These are phyloP conservation scores for Echeveria elegans DNA, from an alignment of 164 flowering plant species.

Conservation along the genomic window DNA sequence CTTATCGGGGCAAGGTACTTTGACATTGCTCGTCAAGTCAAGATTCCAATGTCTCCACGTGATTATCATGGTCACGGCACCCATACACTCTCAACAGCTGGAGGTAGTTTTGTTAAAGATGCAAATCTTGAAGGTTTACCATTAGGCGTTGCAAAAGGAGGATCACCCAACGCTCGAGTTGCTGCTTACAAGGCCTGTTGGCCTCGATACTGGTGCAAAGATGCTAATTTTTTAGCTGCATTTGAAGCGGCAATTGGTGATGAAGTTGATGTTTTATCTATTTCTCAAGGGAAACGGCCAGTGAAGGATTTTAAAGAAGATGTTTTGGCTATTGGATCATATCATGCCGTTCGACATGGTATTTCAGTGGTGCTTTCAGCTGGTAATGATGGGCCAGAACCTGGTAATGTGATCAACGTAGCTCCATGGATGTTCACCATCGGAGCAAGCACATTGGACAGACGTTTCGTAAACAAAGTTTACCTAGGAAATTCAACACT, in stretches of 20 bases:
- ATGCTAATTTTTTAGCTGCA: conserved; percentile 34
- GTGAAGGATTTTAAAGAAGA: conserved; percentile 25
- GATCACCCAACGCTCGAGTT: conserved; percentile 37
- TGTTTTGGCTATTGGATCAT: conserved; percentile 44
- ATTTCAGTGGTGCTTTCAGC: conserved; percentile 46
- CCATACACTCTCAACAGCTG: no score
- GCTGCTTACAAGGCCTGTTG: conserved; percentile 44
- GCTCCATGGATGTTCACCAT: conserved; percentile 66
- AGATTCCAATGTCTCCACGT: no score
- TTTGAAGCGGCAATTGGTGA: conserved; percentile 49
- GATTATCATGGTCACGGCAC: no score
- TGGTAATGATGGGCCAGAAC: conserved; percentile 47
- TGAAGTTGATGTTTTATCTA: conserved; percentile 43
- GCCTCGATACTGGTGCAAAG: conserved; percentile 12
- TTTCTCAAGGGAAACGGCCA: conserved; percentile 30
- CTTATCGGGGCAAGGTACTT: no score
- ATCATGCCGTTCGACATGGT: conserved; percentile 55
- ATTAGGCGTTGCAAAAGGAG: conserved; percentile 17
- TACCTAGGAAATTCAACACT: conserved; percentile 29
- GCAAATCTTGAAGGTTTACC: no score
- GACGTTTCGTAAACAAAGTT: conserved; percentile 29
- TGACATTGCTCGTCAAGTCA: no score
- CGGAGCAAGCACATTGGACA: conserved; percentile 61
- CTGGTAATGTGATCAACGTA: conserved; percentile 27
- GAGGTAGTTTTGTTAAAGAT: no score